A percentile compares a stretch with the other conserved stretches of the same genome.
Evolutionary conservation across 2,329 filamentous ascomycete species (phyloP).

Genomic region (Phialophora macrospora): DNA sequence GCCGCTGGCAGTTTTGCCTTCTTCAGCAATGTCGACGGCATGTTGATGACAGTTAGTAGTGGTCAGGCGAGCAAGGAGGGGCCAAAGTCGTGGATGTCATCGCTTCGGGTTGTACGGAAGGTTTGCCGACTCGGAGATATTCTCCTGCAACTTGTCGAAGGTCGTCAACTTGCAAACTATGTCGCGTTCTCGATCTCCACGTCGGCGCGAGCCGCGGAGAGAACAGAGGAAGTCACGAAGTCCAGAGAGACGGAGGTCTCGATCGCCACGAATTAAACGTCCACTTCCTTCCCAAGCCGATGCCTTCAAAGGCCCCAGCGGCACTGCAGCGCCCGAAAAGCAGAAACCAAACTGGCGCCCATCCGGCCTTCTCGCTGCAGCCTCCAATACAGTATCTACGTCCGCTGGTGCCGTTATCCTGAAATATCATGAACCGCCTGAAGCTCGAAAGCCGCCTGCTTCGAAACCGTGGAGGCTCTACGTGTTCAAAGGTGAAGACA

Average conservation of each 20-base stretch:
- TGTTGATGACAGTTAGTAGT: conserved; percentile 11
- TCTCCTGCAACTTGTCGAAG: not conserved
- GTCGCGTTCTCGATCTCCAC: conserved; percentile 25
- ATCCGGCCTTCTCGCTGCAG: conserved; percentile 82
- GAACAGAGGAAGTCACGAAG: conserved; percentile 13
- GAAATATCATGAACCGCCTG: conserved; percentile 94
- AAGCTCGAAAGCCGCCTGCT: conserved; percentile 83
- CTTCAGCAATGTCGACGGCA: conserved; percentile 49
- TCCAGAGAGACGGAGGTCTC: conserved; percentile 24
- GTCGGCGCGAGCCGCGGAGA: conserved; percentile 13
- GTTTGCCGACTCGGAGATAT: conserved; percentile 13
- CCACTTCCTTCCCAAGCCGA: conserved; percentile 55
- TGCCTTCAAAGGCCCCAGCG: conserved; percentile 47
- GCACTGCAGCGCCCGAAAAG: conserved; percentile 60
- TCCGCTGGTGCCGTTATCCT: conserved; percentile 70
- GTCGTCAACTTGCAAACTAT: conserved; percentile 14
- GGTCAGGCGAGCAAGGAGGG: conserved; percentile 24
- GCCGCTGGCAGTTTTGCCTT: conserved; percentile 49
- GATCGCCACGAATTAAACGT: conserved; percentile 32
- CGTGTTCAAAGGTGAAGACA: conserved; percentile 82
- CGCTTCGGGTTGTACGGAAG: conserved; percentile 5
- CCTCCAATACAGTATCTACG: conserved; percentile 79
- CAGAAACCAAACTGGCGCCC: conserved; percentile 85
- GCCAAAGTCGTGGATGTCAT: conserved; percentile 23
- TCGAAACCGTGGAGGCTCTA: conserved; percentile 87